Evolutionary conservation across 2,329 filamentous ascomycete species (phyloP).

Genomic region (Cercospora sp.): DNA sequence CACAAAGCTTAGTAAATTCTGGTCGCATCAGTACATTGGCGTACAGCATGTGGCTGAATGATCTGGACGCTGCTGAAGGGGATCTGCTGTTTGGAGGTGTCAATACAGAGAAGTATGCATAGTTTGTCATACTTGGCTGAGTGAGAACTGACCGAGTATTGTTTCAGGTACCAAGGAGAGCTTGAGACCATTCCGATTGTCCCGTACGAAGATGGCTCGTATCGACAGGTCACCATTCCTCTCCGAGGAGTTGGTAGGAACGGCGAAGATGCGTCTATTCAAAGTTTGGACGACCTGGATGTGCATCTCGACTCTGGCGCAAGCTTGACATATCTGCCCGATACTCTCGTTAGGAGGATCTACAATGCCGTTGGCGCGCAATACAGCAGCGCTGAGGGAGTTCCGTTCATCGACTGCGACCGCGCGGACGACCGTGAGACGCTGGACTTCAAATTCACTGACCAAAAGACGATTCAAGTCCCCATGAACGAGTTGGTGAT

Average conservation of each 20-base stretch:
- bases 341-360: slow-evolving; percentile 53
- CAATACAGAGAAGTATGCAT: slow-evolving; percentile 62
- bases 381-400: slow-evolving; percentile 43
- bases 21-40: slow-evolving; percentile 62
- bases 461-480: slow-evolving; percentile 53
- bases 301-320: slow-evolving; percentile 66
- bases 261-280: slow-evolving; percentile 43
- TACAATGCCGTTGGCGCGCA: slow-evolving; percentile 44
- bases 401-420: slow-evolving; percentile 22
- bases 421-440: slow-evolving; percentile 49
- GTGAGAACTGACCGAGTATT: neutral
- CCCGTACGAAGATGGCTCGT: slow-evolving; percentile 42
- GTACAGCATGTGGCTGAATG: slow-evolving; percentile 67
- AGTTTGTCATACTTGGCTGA: neutral
- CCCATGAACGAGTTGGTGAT: slow-evolving; percentile 57
- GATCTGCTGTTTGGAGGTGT: slow-evolving; percentile 78
- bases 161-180: slow-evolving; percentile 57
- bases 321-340: slow-evolving; percentile 68
- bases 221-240: slow-evolving; percentile 55
- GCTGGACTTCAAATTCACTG: slow-evolving; percentile 58
- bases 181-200: slow-evolving; percentile 63
- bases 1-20: slow-evolving; percentile 65
- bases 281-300: slow-evolving; percentile 44
- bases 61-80: slow-evolving; percentile 62
- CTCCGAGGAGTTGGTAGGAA: slow-evolving; percentile 50